phyloP scores from a whole-genome alignment of 139 green algal genomes.

The Pseudopediastrum boryanum region DNA sequence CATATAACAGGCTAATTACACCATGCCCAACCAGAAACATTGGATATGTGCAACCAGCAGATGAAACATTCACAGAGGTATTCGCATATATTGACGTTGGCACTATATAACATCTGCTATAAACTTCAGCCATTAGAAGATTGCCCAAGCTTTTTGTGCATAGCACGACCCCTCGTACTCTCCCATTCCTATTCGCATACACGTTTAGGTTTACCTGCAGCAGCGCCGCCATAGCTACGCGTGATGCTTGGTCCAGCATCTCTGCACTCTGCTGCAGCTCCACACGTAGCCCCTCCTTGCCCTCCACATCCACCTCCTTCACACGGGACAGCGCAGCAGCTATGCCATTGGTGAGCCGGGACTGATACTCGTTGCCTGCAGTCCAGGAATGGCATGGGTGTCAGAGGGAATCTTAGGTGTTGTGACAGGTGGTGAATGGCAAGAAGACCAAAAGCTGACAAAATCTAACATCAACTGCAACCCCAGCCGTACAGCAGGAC shows the following conservation, averaged over 20 bases:
- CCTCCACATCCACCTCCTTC: conserved; percentile 59
- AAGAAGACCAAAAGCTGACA: not conserved
- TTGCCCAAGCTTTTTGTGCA: too few relatives aligned
- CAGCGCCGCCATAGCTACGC: conserved; percentile 76
- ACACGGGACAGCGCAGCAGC: conserved; percentile 27
- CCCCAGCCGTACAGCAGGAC: not conserved
- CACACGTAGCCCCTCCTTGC: conserved; percentile 31
- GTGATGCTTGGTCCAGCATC: conserved; percentile 65
- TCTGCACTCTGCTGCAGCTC: conserved; percentile 60
- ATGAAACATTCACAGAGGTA: too few relatives aligned
- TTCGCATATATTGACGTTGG: too few relatives aligned
- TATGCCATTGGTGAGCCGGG: conserved; percentile 1
- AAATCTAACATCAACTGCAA: not conserved
- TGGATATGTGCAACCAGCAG: too few relatives aligned
- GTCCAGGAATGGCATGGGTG: too few relatives aligned
- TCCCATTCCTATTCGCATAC: too few relatives aligned
- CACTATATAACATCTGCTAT: too few relatives aligned
- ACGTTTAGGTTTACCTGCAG: conserved; percentile 71
- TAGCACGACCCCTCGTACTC: too few relatives aligned
- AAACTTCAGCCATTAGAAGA: too few relatives aligned
- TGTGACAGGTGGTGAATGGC: not conserved
- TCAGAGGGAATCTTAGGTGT: too few relatives aligned
- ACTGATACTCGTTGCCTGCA: conserved; percentile 10
- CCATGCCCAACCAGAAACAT: too few relatives aligned
- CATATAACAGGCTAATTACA: too few relatives aligned